A percentile compares a stretch with the other conserved stretches of the same genome.
These are phyloP conservation scores for Cyamopsis tetragonoloba DNA, from an alignment of 306 rosid species.

Conservation along the genomic window DNA sequence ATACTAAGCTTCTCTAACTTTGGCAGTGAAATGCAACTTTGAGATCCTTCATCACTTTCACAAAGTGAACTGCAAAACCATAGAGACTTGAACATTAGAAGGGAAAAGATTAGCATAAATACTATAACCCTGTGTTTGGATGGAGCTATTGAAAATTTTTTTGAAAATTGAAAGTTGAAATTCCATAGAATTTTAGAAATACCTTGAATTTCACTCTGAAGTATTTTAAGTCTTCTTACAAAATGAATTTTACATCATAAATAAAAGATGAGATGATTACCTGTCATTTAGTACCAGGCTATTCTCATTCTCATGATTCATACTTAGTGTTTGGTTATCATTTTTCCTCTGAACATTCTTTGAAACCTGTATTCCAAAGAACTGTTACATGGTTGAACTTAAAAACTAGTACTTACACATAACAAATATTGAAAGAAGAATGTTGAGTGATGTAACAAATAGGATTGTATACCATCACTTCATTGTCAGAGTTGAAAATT, in stretches of 20 bases:
- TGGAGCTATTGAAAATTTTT: no score
- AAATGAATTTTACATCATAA: neutral
- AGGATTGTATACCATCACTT: conserved; percentile 41
- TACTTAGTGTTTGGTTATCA: conserved; percentile 25
- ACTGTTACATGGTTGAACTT: conserved; percentile 26
- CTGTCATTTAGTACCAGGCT: conserved; percentile 44
- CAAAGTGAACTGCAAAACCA: conserved; percentile 48
- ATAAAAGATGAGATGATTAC: conserved; percentile 34
- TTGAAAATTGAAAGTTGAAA: no score
- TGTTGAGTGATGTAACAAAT: neutral
- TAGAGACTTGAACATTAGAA: conserved; percentile 15
- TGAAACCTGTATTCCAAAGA: conserved; percentile 41
- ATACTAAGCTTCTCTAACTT: conserved; percentile 45
- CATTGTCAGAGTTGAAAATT: conserved; percentile 56
- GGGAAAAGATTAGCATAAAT: neutral
- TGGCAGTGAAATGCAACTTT: conserved; percentile 40
- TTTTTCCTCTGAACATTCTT: conserved; percentile 37
- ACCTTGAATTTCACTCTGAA: no score
- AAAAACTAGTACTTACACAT: conserved; percentile 6
- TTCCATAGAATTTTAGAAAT: no score
- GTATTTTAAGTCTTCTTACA: no score
- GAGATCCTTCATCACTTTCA: conserved; percentile 64
- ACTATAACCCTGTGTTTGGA: no score
- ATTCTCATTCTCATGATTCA: conserved; percentile 42
- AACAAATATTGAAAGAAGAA: no score